Evolutionary conservation across 2,329 filamentous ascomycete species (phyloP).

Genomic region (Aspergillus carbonarius): DNA sequence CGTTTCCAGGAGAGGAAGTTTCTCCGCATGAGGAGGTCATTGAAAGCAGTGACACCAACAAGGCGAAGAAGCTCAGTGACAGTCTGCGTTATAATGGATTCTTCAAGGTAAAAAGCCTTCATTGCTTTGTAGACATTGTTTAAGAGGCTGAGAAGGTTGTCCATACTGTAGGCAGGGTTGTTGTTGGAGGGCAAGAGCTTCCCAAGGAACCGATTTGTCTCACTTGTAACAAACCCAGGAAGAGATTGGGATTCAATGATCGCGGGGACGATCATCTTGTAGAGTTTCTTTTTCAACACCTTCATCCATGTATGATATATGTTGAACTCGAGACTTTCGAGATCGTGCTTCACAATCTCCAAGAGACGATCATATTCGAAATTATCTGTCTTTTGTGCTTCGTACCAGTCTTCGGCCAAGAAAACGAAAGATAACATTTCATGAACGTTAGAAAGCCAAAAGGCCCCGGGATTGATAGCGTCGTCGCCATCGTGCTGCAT

Average conservation of each 20-base stretch:
- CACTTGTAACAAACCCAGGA: slow-evolving; percentile 96
- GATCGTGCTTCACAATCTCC: slow-evolving; percentile 98
- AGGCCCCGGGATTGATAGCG: slow-evolving; percentile 92
- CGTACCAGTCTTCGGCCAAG: slow-evolving; percentile 98
- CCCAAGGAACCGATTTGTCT: slow-evolving; percentile 96
- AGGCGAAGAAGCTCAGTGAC: slow-evolving; percentile 89
- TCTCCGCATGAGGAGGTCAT: slow-evolving; percentile 93
- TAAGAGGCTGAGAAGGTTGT: slow-evolving; percentile 89
- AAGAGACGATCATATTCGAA: slow-evolving; percentile 97
- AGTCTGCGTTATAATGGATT: slow-evolving; percentile 92
- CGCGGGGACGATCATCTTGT: slow-evolving; percentile 99
- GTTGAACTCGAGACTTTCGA: slow-evolving; percentile 98
- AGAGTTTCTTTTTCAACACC: slow-evolving; percentile 96
- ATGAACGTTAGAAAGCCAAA: slow-evolving; percentile 99
- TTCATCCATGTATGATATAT: slow-evolving; percentile 99
- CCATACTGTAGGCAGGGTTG: slow-evolving; percentile 97
- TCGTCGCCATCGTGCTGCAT: slow-evolving; percentile 99
- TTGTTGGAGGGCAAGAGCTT: slow-evolving; percentile 92
- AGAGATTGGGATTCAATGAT: slow-evolving; percentile 99
- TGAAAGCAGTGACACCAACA: slow-evolving; percentile 97
- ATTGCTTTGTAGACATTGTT: slow-evolving; percentile 98
- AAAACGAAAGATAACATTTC: slow-evolving; percentile 99
- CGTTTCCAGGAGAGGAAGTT: slow-evolving; percentile 99
- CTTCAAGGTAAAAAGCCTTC: slow-evolving; percentile 97
- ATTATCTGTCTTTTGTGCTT: slow-evolving; percentile 98